Conservation (phyloP, 164 flowering plant species). For the Annona squamosa region DNA sequence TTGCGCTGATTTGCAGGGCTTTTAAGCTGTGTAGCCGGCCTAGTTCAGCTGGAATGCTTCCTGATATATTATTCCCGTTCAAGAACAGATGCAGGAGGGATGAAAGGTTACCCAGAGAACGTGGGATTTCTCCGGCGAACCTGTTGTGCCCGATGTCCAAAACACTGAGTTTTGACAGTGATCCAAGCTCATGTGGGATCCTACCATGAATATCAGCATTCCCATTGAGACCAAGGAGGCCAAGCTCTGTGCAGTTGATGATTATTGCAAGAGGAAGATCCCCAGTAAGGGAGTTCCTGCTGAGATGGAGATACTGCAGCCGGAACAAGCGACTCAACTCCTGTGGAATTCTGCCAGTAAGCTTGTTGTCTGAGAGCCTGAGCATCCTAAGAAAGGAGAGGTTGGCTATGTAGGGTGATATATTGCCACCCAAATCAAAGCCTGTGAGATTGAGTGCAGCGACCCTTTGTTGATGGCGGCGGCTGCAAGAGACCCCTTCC, state of each 20-base stretch:
- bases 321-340: slow-evolving; percentile 11
- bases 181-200: slow-evolving; percentile 4
- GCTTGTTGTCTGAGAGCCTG: slow-evolving; percentile 4
- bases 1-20: not conserved
- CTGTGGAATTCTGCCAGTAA: slow-evolving; percentile 3
- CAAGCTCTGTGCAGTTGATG: slow-evolving; percentile 3
- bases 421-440: not conserved
- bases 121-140: not conserved
- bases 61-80: not conserved
- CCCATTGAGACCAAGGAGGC: not conserved
- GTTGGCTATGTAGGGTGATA: slow-evolving; percentile 8
- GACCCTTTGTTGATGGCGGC: slow-evolving; percentile 8
- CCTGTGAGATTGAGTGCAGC: not conserved
- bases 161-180: not conserved
- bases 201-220: slow-evolving; percentile 1
- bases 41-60: not conserved
- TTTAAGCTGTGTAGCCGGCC: not conserved
- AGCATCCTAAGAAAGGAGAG: slow-evolving; percentile 7
- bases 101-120: not conserved
- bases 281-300: slow-evolving; percentile 6
- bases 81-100: not conserved
- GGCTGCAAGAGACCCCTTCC: slow-evolving; percentile 8
- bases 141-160: not conserved
- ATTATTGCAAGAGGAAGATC: slow-evolving; percentile 8
- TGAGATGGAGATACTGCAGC: not conserved